Evolutionary conservation across 2,329 filamentous ascomycete genomes (phyloP), one percentile per base, ranked within the genome.

Genomic region (Conoideocrella luteorostrata): DNA sequence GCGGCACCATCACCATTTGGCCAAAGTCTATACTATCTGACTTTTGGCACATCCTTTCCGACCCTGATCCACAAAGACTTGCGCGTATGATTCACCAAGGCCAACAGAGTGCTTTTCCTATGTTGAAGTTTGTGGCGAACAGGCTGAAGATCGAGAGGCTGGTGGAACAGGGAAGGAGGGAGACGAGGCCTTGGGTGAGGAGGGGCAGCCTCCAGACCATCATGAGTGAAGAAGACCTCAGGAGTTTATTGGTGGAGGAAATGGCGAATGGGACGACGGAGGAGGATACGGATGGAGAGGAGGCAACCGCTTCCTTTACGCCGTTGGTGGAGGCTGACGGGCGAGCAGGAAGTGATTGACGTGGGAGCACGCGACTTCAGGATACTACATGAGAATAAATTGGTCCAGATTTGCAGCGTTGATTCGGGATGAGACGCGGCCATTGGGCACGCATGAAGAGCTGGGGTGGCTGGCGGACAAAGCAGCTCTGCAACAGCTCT

Each of bases 1-100:
- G 84, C 50, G 93, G 93, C 22, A 97, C 88, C 9, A 85, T 97
- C 50, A 98, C 93, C 11, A 90, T 98, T 57, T 97, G 91, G 90
- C 93, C 93, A 7, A 88, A 89, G 61, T 84, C 82, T 11, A 69
- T 82, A 3, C 68, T 80, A 2, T 84, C 80, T 2, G 93, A 98
- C 66, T 94, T 96, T 60, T 81, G 76, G 60, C 79, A 87, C 54
- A 95, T 98, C 48, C 74, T 98, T 2, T 81, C 83, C 1, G 93
- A 98, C 58, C 93, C 93, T 0, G 83, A 80, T 33, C 71, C 82
- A 3, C 70, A 81, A 39, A 75, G 89, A 4, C 68, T 98, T 10
- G 88, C 86, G 6, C 77, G 85, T 29, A 96, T 97, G 91, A 78
- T 98, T 12, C 85, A 89, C 49, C 85, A 88, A 46, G 93, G 93